Evolutionary conservation across 768 basidiomycete species (phyloP).

Genomic region (Amanita fuliginea): DNA sequence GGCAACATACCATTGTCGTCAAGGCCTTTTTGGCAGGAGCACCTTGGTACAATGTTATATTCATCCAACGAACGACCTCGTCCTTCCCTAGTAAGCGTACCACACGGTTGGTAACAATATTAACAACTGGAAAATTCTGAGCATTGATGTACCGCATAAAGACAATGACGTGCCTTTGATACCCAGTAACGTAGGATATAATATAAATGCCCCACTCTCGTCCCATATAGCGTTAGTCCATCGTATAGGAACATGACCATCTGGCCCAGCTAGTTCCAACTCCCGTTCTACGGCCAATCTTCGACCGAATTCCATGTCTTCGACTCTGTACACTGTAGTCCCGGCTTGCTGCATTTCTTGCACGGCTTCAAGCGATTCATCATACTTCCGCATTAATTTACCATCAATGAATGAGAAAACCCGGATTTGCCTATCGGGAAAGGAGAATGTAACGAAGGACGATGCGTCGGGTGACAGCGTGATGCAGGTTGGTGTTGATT

Average conservation of each 20-base stretch:
- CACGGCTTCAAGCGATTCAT: conserved; percentile 85
- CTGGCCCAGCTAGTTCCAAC: conserved; percentile 71
- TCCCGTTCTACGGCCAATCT: conserved; percentile 90
- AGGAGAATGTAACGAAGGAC: conserved; percentile 87
- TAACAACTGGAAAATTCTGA: conserved; percentile 55
- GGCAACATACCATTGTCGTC: conserved; percentile 58
- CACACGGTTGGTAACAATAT: conserved; percentile 89
- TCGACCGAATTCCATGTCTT: conserved; percentile 99
- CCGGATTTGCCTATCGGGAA: conserved; percentile 90
- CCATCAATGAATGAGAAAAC: conserved; percentile 87
- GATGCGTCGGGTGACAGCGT: conserved; percentile 84
- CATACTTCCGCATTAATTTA: conserved; percentile 86
- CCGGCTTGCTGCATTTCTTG: conserved; percentile 99
- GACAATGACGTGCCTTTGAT: conserved; percentile 66
- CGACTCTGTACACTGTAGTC: conserved; percentile 82
- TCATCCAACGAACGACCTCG: conserved; percentile 83
- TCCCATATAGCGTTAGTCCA: conserved; percentile 96
- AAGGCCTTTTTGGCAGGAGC: conserved; percentile 77
- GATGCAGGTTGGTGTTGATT: conserved; percentile 85
- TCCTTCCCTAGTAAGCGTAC: conserved; percentile 85
- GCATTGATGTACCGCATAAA: neutral
- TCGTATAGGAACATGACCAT: conserved; percentile 59
- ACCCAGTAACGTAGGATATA: conserved; percentile 90
- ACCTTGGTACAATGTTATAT: conserved; percentile 87
- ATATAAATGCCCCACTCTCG: conserved; percentile 87